Evolutionary conservation across 192 early-diverging fungal genomes (phyloP), one percentile per base, ranked within the genome.

Genomic region (Obelidium mucronatum): DNA sequence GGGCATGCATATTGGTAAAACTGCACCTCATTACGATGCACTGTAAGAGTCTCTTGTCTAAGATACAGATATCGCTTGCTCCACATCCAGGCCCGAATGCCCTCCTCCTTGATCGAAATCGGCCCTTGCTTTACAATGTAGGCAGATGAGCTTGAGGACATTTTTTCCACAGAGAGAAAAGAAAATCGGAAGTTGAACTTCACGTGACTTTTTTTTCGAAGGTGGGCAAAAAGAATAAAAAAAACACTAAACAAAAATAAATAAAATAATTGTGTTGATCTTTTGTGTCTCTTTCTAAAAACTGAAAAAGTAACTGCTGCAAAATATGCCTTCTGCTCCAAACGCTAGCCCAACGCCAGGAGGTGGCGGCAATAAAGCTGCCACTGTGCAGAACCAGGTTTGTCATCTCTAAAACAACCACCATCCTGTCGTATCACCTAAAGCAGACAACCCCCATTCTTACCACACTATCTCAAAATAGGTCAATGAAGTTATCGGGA

Each of bases 1-100:
- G n/a, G n/a, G n/a, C n/a, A n/a, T n/a, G n/a, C n/a, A n/a, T n/a
- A n/a, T n/a, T n/a, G n/a, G n/a, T n/a, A n/a, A n/a, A n/a, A n/a
- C n/a, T n/a, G 2, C 85, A 96, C 96, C 90, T 97, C 96, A 83
- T 93, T 97, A 48, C 91, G 85, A 85, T 97, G 95, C 58, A 98
- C 93, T 22, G 95, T 94, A 58, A 98, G 87, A 6, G 96, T 96
- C 78, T 91, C 90, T 81, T 93, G 92, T 71, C 94, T 88, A 35
- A 99, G 85, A 8, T 95, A 82, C 63, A 93, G 87, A 87, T 91
- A 97, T 71, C 96, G 83, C 83, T 95, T 96, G 67, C 93, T 93
- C 97, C 97, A 99, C 80, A 99, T 91, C 84, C 94, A 99, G 40
- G 92, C 88, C 63, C 91, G 83, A 55, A 96, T 77, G 15, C 94